Evolutionary conservation across 208 protist species (phyloP), one percentile per base, ranked within the genome.

Genomic region (Borovskyia barvae): DNA sequence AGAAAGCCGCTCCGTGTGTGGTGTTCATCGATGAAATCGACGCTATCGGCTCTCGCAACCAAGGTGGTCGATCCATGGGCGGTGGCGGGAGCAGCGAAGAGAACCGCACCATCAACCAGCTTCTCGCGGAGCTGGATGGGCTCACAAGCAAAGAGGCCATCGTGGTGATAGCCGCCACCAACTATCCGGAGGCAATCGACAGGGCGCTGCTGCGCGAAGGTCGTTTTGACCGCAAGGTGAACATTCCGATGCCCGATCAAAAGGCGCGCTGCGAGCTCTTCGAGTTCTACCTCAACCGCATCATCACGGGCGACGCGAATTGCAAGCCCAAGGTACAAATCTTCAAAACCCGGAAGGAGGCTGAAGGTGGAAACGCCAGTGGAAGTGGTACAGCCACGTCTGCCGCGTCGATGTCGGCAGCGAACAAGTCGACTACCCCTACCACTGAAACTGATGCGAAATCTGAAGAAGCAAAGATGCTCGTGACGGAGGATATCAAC

Each of bases 21-120:
- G 87, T 99, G 24, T 99, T 99, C 68, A 99, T 99, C 45, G 98
- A 99, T 72, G 98, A 99, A 59, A 99, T 99, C 58, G 98, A 99
- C 77, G 98, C 98, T 14, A 94, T 99, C 40, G 98, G 98, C 7
- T 93, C 82, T 14, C 84, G 77, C 29, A 95, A 87, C 60, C 73
- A 84, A 46, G 88, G 84, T 42, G 80, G 82, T n/a, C 72, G 87
- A 29, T 85, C 72, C 40, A 92, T 93, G 82, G 89, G 87, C 42
- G 81, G 58, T n/a, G 71, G 87, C 30, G 88, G 87, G 39, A 88
- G 89, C 68, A 94, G 87, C 61, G 92, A 97, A 66, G 89, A 97
- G 71, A 97, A 97, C 77, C 85, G 90, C 37, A 99, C 97, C 22
- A 96, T 98, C 62, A 98, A 98, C 77, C 97, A 98, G 77, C 93